Evolutionary conservation across 495 filamentous ascomycete genomes (phyloP).

Genomic region (Neurospora cerealis): DNA sequence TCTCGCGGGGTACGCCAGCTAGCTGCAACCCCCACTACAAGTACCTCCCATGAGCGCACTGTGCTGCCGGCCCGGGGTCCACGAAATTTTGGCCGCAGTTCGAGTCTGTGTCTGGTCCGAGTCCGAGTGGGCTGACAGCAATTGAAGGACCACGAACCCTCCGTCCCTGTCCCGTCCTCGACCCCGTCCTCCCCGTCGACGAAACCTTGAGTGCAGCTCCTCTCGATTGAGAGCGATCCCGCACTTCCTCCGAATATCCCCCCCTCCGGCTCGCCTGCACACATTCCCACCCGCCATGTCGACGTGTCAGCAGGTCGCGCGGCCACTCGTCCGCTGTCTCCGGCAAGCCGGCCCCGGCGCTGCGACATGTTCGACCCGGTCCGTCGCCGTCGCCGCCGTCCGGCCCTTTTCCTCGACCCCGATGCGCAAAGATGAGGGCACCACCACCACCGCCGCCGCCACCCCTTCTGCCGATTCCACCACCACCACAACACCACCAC

Average conservation of each 20-base stretch:
- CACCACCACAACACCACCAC: neutral
- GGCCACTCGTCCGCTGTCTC: constrained; percentile 55
- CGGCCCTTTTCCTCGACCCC: constrained; percentile 39
- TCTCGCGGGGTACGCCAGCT: neutral
- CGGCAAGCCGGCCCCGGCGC: constrained; percentile 32
- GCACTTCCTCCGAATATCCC: neutral
- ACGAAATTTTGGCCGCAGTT: constrained; percentile 7
- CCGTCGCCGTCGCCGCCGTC: constrained; percentile 27
- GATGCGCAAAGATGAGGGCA: constrained; percentile 29
- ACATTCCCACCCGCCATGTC: constrained; percentile 39
- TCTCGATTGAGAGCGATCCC: constrained; percentile 9
- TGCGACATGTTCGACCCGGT: constrained; percentile 19
- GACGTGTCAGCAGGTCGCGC: constrained; percentile 56
- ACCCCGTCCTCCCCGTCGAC: constrained; percentile 5
- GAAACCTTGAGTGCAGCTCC: constrained; percentile 4
- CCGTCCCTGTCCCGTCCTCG: constrained; percentile 6
- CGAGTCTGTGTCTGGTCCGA: neutral
- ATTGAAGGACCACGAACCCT: neutral
- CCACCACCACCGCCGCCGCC: constrained; percentile 16
- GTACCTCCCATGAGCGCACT: neutral
- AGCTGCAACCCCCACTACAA: neutral
- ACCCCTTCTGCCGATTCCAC: neutral
- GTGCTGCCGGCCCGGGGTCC: constrained; percentile 8
- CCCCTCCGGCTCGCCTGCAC: neutral
- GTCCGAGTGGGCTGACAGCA: neutral